Evolutionary conservation across 176 grass and related monocot species (phyloP), one percentile per base, ranked within the genome.

Genomic region (Ensete ventricosum): DNA sequence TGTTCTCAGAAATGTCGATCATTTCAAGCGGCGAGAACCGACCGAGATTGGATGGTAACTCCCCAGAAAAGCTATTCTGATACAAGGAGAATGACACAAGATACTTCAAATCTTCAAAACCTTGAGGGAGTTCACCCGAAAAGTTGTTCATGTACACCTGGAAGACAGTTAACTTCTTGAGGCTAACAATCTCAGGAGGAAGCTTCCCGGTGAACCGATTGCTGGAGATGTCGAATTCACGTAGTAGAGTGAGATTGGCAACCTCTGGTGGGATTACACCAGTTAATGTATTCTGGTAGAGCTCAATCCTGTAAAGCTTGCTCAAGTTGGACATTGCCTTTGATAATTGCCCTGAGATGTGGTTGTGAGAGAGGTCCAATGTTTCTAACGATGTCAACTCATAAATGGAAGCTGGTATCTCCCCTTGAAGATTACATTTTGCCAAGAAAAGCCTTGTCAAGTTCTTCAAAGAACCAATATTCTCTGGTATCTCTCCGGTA

Each of bases 1-100:
- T 87, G 25, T 98, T 98, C 62, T 89, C 88, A 55, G 95, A 98
- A 89, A 98, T 98, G 76, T 98, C 95, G 17, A 98, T 85, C 67
- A 64, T 77, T 69, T 91, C 80, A 57, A 98, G 86, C 68, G 95
- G 90, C 16, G 90, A 91, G 66, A 83, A 93, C 12, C 81, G 80
- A 2, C 94, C 90, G 62, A 98, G 54, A 59, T 93, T 91, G 11
- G 77, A 62, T 29, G 88, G 94, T 19, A 98, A 98, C 29, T 74
- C 80, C 75, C 94, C 94, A 2, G 94, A 85, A 77, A 97, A 91
- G 43, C 75, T 81, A 77, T 97, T 97, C 77, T 85, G 84, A 79
- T 97, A 93, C 52, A 87, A 77, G 75, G 94, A 97, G 78, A 97
- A 93, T 83, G 93, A 90, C 82, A 85, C 84, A 43, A 98, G 90